Evolutionary conservation across 2,329 filamentous ascomycete genomes (phyloP).

Genomic region (Westerdykella ornata): DNA sequence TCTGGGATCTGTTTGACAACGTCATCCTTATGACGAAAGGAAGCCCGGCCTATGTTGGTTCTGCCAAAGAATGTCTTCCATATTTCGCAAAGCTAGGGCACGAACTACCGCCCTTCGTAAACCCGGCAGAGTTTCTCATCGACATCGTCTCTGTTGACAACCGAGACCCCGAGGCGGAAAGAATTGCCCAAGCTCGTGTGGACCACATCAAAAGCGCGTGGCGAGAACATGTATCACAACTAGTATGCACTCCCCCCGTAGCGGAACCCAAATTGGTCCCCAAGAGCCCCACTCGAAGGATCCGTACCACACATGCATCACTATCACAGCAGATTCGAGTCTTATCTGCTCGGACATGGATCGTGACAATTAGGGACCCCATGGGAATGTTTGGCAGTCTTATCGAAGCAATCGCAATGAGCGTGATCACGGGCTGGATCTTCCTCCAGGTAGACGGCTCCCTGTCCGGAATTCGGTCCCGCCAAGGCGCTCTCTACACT

Average conservation of each 20-base stretch:
- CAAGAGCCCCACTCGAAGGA: constrained; percentile 6
- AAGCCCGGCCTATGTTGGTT: constrained; percentile 61
- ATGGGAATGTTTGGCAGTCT: constrained; percentile 67
- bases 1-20: constrained; percentile 70
- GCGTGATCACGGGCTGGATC: constrained; percentile 64
- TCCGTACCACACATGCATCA: constrained; percentile 44
- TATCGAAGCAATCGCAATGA: constrained; percentile 64
- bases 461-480: constrained; percentile 64
- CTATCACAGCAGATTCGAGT: constrained; percentile 59
- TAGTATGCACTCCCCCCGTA: neutral
- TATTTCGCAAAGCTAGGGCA: constrained; percentile 60
- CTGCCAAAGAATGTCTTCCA: constrained; percentile 50
- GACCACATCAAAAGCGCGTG: constrained; percentile 56
- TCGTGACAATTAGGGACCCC: constrained; percentile 68
- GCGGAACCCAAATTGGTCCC: neutral
- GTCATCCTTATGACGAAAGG: constrained; percentile 63
- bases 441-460: constrained; percentile 61
- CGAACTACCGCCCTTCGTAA: constrained; percentile 62
- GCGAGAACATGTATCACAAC: constrained; percentile 32
- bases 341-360: constrained; percentile 61
- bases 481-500: constrained; percentile 66
- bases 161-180: constrained; percentile 60
- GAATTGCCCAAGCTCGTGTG: constrained; percentile 53
- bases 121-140: constrained; percentile 70
- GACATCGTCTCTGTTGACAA: constrained; percentile 70